phyloP scores from a whole-genome alignment of 192 early-diverging fungal genomes.

The Spinellus fusiger region DNA sequence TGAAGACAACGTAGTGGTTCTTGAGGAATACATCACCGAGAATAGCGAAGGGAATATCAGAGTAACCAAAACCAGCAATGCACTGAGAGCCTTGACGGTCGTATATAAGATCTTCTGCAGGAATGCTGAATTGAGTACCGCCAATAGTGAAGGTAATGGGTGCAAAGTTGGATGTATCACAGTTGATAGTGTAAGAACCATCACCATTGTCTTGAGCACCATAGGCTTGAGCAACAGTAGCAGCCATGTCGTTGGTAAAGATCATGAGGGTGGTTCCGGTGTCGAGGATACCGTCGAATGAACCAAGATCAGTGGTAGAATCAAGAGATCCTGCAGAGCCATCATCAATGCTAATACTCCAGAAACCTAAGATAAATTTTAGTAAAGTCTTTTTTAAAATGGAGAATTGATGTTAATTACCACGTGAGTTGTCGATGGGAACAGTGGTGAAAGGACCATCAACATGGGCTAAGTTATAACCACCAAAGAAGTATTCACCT shows the following conservation, averaged over 20 bases:
- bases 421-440: constrained; percentile 32
- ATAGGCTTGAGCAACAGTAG: constrained; percentile 11
- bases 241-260: constrained; percentile 17
- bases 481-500: constrained; percentile 49
- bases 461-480: constrained; percentile 35
- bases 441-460: constrained; percentile 39
- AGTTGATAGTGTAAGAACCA: constrained; percentile 21
- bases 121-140: constrained; percentile 30
- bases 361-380: constrained; percentile 18
- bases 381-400: too few species aligned
- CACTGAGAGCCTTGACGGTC: constrained; percentile 3
- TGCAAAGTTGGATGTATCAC: constrained; percentile 16
- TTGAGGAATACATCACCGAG: constrained; percentile 65
- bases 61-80: constrained; percentile 30
- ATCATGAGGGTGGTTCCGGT: constrained; percentile 39
- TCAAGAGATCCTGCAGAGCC: background rate
- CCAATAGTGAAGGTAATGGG: constrained; percentile 31
- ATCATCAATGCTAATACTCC: constrained; percentile 12
- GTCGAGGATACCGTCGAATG: constrained; percentile 38
- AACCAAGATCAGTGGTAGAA: background rate
- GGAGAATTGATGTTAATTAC: background rate
- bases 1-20: constrained; percentile 61
- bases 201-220: constrained; percentile 20
- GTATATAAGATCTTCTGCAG: constrained; percentile 34
- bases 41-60: constrained; percentile 37